Evolutionary conservation across 139 green algal species (phyloP), one percentile per base, ranked within the genome.

Genomic region (Nannochloris sp.): DNA sequence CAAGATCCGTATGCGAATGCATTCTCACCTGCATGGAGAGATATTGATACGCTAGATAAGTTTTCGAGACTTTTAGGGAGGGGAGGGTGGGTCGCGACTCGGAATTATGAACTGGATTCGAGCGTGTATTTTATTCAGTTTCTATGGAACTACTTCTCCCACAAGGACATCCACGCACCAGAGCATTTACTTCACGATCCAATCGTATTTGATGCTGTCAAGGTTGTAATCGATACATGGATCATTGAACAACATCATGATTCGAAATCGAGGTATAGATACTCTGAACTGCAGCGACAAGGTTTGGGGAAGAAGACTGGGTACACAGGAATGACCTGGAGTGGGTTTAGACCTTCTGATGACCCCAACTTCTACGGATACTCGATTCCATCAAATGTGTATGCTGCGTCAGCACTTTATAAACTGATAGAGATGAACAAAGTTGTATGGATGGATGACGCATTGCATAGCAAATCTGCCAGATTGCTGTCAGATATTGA

Each of bases 61-160:
- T 29, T 61, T 5, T 79, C 84, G 15, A 56, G 70, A 3, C 10
- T 40, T 14, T 31, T 76, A 3, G 76, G 76, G 1, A 56, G 81
- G 11, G 76, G 74, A 25, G 80, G 81, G 10, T 87, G 75, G 69
- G 66, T 85, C 16, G 76, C 60, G 48, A 82, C 73, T 3, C 71
- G 81, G 36, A 87, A 87, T 69, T 87, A 81, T 44, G 81, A 87
- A 65, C 60, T 87, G 46, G 81, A 87, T 62, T 83, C 72, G 16
- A 68, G 68, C 5, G 81, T 72, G 11, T 88, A 88, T 62, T 88
- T 75, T 37, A 50, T 88, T 16, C 72, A 79, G 57, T 60, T 85
- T 46, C 57, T 88, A 4, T 87, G 71, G 68, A 87, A 87, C 67
- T 82, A 76, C 46, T 56, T 68, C 29, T 51, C 64, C 15, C 63